Evolutionary conservation across 768 basidiomycete genomes (phyloP), one percentile per base, ranked within the genome.

Genomic region (Dendrothele bispora): DNA sequence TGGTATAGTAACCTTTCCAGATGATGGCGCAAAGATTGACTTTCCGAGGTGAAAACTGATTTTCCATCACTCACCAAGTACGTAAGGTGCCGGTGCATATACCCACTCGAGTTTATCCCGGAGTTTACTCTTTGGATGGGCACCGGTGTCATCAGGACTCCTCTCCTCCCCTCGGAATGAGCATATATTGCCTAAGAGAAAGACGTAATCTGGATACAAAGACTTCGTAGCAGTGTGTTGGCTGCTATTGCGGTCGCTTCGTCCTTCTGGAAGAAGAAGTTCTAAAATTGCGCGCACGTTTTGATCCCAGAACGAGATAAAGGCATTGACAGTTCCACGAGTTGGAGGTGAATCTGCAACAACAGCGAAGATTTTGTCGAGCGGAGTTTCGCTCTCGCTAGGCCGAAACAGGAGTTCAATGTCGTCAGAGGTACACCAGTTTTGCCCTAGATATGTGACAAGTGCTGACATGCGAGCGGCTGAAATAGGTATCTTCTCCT

Each of bases 101-200:
- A 46, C 45, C 58, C 58, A 63, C 17, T 29, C 29, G 24, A 60
- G 24, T 47, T 57, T 63, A 18, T 40, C 35, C 14, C 48, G n/a
- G 10, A 63, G 45, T 38, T 60, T 57, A 18, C 28, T 28, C 34
- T 45, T 55, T 18, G 57, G 62, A 46, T 62, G n/a, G n/a, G n/a
- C 40, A 3, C 50, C 49, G 7, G 26, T 27, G 44, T 41, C 41
- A 2, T 15, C 35, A 7, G 59, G 48, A 5, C 20, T 25, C 48
- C 49, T 57, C 47, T 63, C 60, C 49, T 63, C 62, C 17, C 62
- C 62, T 27, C 62, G 43, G 43, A 63, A 61, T 24, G 44, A 3
- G 41, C 62, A 63, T 26, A 53, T 22, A 1, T 49, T 51, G 27
- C 36, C 17, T 12, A 57, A 15, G 12, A 61, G 29, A 46, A 59